phyloP scores from a whole-genome alignment of 768 basidiomycete species.

The Asterophora parasitica region DNA sequence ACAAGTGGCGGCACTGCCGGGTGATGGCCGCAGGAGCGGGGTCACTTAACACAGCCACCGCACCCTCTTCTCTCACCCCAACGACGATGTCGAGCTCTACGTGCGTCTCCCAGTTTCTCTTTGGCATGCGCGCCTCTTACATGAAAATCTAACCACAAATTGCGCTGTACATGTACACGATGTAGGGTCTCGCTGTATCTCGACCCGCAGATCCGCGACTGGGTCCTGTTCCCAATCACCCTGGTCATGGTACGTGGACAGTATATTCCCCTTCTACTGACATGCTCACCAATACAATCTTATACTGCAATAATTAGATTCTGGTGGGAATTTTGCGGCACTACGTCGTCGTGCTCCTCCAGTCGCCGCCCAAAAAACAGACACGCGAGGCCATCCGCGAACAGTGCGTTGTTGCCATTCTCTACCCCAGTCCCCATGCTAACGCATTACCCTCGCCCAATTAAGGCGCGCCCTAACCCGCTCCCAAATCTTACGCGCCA shows the following conservation, averaged over 20 bases:
- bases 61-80: too few species aligned
- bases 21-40: too few species aligned
- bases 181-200: slow-evolving; percentile 61
- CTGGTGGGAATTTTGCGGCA: slow-evolving; percentile 90
- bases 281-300: too few species aligned
- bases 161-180: too few species aligned
- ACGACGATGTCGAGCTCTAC: slow-evolving; percentile 39
- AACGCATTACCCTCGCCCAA: too few species aligned
- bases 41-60: too few species aligned
- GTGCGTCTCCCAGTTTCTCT: slow-evolving; percentile 28
- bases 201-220: slow-evolving; percentile 93
- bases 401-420: slow-evolving; percentile 72
- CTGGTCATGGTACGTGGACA: slow-evolving; percentile 94
- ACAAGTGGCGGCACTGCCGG: background rate
- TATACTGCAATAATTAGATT: too few species aligned
- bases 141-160: too few species aligned
- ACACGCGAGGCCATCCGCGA: slow-evolving; percentile 79
- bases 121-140: background rate
- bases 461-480: slow-evolving; percentile 78
- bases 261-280: too few species aligned
- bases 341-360: slow-evolving; percentile 84
- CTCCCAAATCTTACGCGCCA: slow-evolving; percentile 79
- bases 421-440: slow-evolving; percentile 1
- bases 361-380: slow-evolving; percentile 77
- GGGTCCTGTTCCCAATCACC: slow-evolving; percentile 94